Percentiles rank a stretch among this genome's conserved stretches.
Conservation (phyloP, 2,329 filamentous ascomycete genomes). For the Trichophaea hybrida region DNA sequence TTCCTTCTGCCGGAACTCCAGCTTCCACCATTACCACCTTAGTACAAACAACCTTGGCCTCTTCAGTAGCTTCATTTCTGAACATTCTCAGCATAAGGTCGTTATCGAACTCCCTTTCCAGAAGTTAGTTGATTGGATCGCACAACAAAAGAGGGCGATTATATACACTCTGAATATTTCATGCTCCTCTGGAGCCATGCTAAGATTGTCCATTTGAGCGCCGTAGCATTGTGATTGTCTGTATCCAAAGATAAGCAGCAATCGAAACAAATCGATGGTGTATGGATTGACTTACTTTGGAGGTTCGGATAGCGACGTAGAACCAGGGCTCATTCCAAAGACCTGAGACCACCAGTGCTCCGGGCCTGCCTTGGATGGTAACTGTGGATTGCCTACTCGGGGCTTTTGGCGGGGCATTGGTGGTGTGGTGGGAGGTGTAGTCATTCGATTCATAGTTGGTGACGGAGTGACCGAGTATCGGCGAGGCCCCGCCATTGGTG, state of each 20-base stretch:
- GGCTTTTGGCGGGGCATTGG: background rate
- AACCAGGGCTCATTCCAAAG: conserved; percentile 15
- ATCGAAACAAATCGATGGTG: too few relatives aligned
- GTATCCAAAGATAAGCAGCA: too few relatives aligned
- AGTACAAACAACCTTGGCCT: conserved; percentile 26
- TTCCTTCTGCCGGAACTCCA: conserved; percentile 8
- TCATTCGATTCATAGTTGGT: conserved; percentile 2
- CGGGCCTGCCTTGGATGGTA: background rate
- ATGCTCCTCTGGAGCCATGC: conserved; percentile 25
- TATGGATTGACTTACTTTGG: conserved; percentile 1
- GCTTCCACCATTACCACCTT: conserved; percentile 15
- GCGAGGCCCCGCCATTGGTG: conserved; percentile 7
- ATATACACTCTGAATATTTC: conserved; percentile 27
- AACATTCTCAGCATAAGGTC: conserved; percentile 26
- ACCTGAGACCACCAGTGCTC: conserved; percentile 17
- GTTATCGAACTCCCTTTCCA: conserved; percentile 26
- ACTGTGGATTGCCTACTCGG: background rate
- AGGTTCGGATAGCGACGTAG: conserved; percentile 14
- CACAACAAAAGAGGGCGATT: background rate
- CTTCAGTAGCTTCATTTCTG: conserved; percentile 25
- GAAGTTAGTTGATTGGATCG: conserved; percentile 10
- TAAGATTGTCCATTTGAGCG: conserved; percentile 25
- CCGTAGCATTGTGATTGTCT: conserved; percentile 26
- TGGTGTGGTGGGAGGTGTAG: background rate
- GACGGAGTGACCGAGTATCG: conserved; percentile 14